A percentile compares a stretch with the other conserved stretches of the same genome.
These are phyloP conservation scores for Calonectria ilicicola DNA, from an alignment of 2,329 filamentous ascomycete species.

Conservation along the genomic window DNA sequence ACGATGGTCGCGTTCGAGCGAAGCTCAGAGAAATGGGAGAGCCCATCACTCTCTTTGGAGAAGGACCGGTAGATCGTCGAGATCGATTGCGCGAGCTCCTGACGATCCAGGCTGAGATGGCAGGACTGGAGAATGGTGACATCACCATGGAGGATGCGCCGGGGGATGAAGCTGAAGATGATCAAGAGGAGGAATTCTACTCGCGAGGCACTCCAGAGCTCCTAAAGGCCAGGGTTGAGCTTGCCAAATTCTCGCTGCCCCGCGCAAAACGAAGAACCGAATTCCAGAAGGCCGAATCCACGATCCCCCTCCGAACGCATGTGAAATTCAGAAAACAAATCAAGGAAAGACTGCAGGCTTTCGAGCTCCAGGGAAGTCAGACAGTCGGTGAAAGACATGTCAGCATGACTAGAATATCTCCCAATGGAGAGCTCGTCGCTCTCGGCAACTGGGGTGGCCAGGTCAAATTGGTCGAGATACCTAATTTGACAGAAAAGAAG, in stretches of 20 bases:
- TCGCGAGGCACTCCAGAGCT: conserved; percentile 83
- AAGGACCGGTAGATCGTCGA: conserved; percentile 86
- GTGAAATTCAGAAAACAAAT: conserved; percentile 91
- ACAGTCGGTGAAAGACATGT: conserved; percentile 91
- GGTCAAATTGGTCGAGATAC: conserved; percentile 87
- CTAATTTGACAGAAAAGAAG: conserved; percentile 81
- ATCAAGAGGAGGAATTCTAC: conserved; percentile 95
- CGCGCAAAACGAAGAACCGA: conserved; percentile 81
- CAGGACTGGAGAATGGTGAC: conserved; percentile 67
- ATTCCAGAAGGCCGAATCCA: conserved; percentile 83
- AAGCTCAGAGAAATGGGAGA: conserved; percentile 89
- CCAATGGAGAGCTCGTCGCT: conserved; percentile 84
- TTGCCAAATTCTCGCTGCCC: conserved; percentile 87
- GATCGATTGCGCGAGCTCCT: conserved; percentile 88
- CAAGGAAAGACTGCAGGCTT: conserved; percentile 83
- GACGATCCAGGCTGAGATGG: conserved; percentile 76
- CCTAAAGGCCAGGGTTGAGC: conserved; percentile 79
- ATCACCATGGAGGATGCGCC: conserved; percentile 70
- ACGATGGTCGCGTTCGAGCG: conserved; percentile 86
- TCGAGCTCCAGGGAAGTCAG: conserved; percentile 94
- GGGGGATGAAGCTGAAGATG: conserved; percentile 73
- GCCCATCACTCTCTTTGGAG: conserved; percentile 93
- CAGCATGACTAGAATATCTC: conserved; percentile 91
- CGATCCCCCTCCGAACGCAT: conserved; percentile 88
- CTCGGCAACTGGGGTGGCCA: conserved; percentile 94